Evolutionary conservation across 2,329 filamentous ascomycete genomes (phyloP).

Genomic region (Ascochyta clinopodiicola): DNA sequence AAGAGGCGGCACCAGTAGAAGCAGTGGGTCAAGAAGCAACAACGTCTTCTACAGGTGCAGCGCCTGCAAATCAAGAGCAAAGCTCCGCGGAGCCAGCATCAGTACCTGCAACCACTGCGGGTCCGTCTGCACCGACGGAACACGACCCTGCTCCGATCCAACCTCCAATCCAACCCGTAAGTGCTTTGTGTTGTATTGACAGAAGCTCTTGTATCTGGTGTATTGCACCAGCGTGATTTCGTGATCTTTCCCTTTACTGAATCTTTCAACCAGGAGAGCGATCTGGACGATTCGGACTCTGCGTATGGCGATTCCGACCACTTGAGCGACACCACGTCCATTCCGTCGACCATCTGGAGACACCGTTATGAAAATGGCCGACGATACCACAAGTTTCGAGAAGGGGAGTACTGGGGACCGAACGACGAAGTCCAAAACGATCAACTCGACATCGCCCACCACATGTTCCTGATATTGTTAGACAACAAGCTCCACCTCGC

Average conservation of each 20-base stretch:
- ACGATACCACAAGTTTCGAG: constrained; percentile 41
- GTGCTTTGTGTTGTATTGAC: background rate
- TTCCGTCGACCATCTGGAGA: constrained; percentile 38
- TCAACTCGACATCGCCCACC: constrained; percentile 38
- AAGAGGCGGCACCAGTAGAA: background rate
- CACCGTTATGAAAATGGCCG: constrained; percentile 44
- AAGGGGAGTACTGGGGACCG: constrained; percentile 42
- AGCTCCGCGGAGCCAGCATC: constrained; percentile 1
- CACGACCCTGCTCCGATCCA: constrained; percentile 14
- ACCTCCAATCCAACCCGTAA: constrained; percentile 15
- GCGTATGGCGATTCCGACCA: constrained; percentile 32
- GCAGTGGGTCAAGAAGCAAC: background rate
- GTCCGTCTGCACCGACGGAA: constrained; percentile 4
- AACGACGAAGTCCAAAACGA: constrained; percentile 40
- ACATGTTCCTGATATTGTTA: constrained; percentile 33
- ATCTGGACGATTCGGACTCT: constrained; percentile 31
- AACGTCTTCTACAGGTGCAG: background rate
- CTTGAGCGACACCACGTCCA: constrained; percentile 40
- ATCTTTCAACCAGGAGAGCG: constrained; percentile 3
- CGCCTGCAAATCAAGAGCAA: background rate
- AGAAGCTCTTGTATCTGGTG: no score
- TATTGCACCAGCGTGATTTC: background rate
- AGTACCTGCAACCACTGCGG: background rate
- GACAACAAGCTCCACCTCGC: constrained; percentile 33
- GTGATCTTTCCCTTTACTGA: background rate